These are phyloP conservation scores for Blumeria hordei DNA, from an alignment of 2,329 filamentous ascomycete species.

Conservation along the genomic window DNA sequence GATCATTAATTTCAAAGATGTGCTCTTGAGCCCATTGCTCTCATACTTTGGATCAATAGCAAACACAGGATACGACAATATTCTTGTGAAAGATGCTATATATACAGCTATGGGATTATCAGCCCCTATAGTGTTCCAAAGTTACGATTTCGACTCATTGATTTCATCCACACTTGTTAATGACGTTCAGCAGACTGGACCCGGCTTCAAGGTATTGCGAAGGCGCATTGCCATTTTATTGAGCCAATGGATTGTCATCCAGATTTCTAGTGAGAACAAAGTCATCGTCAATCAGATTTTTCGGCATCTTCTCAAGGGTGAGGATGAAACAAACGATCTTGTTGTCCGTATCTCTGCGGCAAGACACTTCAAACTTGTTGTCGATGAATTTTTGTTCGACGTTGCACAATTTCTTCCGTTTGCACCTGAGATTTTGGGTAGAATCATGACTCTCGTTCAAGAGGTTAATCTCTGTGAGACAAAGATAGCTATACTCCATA, in stretches of 20 bases:
- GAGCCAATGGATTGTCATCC: constrained; percentile 70
- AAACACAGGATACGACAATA: constrained; percentile 29
- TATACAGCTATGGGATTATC: constrained; percentile 83
- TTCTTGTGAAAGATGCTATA: constrained; percentile 76
- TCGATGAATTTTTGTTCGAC: constrained; percentile 67
- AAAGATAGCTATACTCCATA: constrained; percentile 73
- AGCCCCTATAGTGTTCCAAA: constrained; percentile 46
- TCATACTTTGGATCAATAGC: constrained; percentile 63
- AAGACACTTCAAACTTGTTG: constrained; percentile 54
- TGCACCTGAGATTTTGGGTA: constrained; percentile 45
- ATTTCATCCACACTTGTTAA: constrained; percentile 48
- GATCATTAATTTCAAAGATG: constrained; percentile 64
- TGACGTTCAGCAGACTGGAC: constrained; percentile 44
- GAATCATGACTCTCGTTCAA: constrained; percentile 53
- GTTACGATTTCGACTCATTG: constrained; percentile 66
- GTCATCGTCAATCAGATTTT: constrained; percentile 71
- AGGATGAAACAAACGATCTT: constrained; percentile 61
- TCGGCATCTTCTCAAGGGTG: constrained; percentile 56
- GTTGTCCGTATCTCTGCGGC: constrained; percentile 84
- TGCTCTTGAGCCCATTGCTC: constrained; percentile 57
- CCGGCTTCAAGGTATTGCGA: constrained; percentile 55
- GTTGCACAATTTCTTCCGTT: constrained; percentile 53
- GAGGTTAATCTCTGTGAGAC: constrained; percentile 67
- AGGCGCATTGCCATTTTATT: constrained; percentile 73
- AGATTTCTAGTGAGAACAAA: constrained; percentile 41